Evolutionary conservation across 805 yeast genomes (phyloP), one percentile per base, ranked within the genome.

Genomic region (Tetrapisispora taiwanensis): DNA sequence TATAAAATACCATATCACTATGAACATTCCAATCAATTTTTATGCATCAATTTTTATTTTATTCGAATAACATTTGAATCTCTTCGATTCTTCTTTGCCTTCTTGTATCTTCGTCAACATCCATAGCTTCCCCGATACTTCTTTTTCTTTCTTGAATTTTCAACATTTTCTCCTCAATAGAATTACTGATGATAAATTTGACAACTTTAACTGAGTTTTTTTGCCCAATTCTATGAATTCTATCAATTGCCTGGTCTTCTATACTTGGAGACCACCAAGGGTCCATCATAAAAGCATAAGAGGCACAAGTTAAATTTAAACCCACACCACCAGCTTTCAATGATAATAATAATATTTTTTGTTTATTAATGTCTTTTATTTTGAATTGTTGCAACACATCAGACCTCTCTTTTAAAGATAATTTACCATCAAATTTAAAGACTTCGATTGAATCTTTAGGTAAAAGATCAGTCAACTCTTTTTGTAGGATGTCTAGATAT

Each of bases 261-360:
- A 82, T 78, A 40, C 95, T 85, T 38, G 86, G 94, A 27, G 92
- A 84, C 97, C 97, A 89, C 92, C 95, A 89, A 0, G 97, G 96
- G 56, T 89, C 97, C 86, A 90, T 82, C 75, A 89, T 72, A 53
- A 79, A 87, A 2, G 94, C 97, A 30, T 76, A 72, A 0, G 85
- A 81, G 0, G 97, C 95, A 41, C 81, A 77, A 0, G 95, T 89
- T 48, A 89, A 67, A 56, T 89, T 89, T 49, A 89, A 69, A 0
- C 97, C 97, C 12, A 88, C 95, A 7, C 97, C 97, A 20, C 97
- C 97, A 0, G 96, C 95, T 60, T 87, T 89, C 49, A 88, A 65
- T 7, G 95, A 83, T 17, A 89, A 59, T 19, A 89, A 65, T 10
- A 89, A 59, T 1, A 89, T 73, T 4, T 74, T 71, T 49, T 52